phyloP scores from a whole-genome alignment of 495 filamentous ascomycete genomes.

The Letharia columbiana region DNA sequence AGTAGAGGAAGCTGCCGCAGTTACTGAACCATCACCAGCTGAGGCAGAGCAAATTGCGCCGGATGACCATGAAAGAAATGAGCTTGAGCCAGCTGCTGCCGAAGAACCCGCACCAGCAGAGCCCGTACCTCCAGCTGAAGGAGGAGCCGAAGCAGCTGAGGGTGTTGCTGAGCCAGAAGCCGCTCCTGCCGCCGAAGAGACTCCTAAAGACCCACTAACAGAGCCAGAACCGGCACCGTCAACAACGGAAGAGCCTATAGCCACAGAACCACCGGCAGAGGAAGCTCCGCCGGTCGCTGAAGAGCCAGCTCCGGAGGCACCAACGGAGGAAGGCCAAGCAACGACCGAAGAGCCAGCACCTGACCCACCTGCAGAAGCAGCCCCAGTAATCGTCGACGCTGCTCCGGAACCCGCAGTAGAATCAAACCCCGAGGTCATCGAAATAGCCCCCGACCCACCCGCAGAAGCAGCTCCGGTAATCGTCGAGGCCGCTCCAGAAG shows the following conservation, averaged over 20 bases:
- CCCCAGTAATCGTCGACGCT: constrained; percentile 5
- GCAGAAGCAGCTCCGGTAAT: constrained; percentile 2
- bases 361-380: constrained; percentile 3
- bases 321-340: neutral
- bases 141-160: neutral
- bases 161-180: constrained; percentile 7
- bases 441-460: neutral
- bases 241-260: constrained; percentile 4
- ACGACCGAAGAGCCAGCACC: constrained; percentile 5
- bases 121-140: neutral
- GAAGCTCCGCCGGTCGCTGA: constrained; percentile 1
- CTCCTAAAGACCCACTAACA: neutral
- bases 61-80: neutral
- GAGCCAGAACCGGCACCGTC: neutral
- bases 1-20: constrained; percentile 8
- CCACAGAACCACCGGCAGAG: constrained; percentile 2
- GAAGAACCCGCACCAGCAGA: constrained; percentile 7
- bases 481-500: constrained; percentile 12
- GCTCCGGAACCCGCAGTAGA: neutral
- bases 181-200: neutral
- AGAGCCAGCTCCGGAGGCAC: neutral
- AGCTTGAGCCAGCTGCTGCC: neutral
- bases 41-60: constrained; percentile 1
- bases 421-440: neutral
- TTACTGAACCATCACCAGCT: constrained; percentile 2